Evolutionary conservation across 176 grass and related monocot species (phyloP), one percentile per base, ranked within the genome.

Genomic region (Ampelocalamus luodianensis): DNA sequence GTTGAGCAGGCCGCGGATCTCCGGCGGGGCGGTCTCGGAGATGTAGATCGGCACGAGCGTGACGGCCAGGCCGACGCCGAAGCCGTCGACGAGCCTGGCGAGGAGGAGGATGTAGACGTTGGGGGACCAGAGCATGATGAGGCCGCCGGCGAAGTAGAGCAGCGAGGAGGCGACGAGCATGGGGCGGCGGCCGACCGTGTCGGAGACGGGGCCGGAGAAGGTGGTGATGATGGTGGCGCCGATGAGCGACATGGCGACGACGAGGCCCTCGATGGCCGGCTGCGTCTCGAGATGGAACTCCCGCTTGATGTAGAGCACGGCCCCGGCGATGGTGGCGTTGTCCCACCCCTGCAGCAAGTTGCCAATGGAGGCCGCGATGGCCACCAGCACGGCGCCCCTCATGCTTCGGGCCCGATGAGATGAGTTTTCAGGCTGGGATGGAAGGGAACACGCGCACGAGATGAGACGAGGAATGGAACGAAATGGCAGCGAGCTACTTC

Each of bases 291-390:
- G 87, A 15, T 90, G 62, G 51, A 98, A 95, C 51, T 97, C 95
- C 32, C 72, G 89, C 79, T 90, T 95, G 59, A 97, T 97, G 89
- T 97, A 97, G 51, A 97, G 81, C 10, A 95, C 36, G 16, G 95
- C 80, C 7, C 87, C 91, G 65, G 95, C 87, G 64, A 98, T 98
- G 10, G 95, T 95, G 48, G 95, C 93, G 65, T 95, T 98, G 90
- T 98, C 93, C 95, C 95, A 98, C 17, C 95, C 95, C 82, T 95
- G 95, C 34, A 98, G 64, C 74, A 93, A 43, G 85, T 98, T 98
- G 32, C 93, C 93, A 50, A 97, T 63, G 40, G 92, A 89, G 14
- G 92, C 95, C 1, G 95, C 84, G 13, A 91, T 81, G 10, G 95
- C 90, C 12, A 93, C 95, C 4, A 91, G 66, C 70, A 91, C 92